These are phyloP conservation scores for Vachellia collinsii DNA, from an alignment of 306 rosid species.

Conservation along the genomic window DNA sequence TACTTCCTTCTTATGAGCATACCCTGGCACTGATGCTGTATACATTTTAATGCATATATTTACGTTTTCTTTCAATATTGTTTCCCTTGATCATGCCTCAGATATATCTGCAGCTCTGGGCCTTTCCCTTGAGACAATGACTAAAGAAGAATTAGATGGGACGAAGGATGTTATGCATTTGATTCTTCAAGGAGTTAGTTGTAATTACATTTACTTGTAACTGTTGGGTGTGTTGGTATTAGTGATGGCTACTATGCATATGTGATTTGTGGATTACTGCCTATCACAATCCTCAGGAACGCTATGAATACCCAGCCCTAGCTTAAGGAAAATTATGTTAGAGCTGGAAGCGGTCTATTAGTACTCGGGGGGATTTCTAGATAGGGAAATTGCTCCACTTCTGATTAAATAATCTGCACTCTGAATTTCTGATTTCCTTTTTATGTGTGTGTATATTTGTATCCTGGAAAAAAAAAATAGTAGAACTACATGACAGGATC, in stretches of 20 bases:
- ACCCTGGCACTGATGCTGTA: slow-evolving; percentile 29
- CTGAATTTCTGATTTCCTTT: neutral
- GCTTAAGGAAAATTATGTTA: slow-evolving; percentile 25
- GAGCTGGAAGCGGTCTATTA: slow-evolving; percentile 6
- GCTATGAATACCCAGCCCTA: slow-evolving; percentile 23
- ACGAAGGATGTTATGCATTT: slow-evolving; percentile 72
- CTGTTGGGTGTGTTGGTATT: slow-evolving; percentile 27
- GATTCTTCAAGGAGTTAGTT: slow-evolving; percentile 96
- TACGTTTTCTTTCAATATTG: slow-evolving; percentile 22
- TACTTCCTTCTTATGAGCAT: slow-evolving; percentile 27
- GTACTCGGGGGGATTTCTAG: slow-evolving; percentile 15
- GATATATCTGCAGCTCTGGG: slow-evolving; percentile 94
- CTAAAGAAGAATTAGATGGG: slow-evolving; percentile 76
- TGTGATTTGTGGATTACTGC: slow-evolving; percentile 31
- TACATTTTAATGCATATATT: slow-evolving; percentile 4
- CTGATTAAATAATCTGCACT: slow-evolving; percentile 4
- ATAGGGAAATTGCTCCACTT: slow-evolving; percentile 23
- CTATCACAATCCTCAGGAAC: slow-evolving; percentile 10
- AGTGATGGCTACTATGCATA: slow-evolving; percentile 25
- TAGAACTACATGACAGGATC: slow-evolving; percentile 15
- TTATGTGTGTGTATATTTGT: neutral
- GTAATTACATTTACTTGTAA: slow-evolving; percentile 54
- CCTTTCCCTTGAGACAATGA: slow-evolving; percentile 74
- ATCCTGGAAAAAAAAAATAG: neutral
- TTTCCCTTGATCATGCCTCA: slow-evolving; percentile 55